A percentile compares a stretch with the other conserved stretches of the same genome.
phyloP scores from a whole-genome alignment of 257 asterid species.

The Capsicum pubescens region DNA sequence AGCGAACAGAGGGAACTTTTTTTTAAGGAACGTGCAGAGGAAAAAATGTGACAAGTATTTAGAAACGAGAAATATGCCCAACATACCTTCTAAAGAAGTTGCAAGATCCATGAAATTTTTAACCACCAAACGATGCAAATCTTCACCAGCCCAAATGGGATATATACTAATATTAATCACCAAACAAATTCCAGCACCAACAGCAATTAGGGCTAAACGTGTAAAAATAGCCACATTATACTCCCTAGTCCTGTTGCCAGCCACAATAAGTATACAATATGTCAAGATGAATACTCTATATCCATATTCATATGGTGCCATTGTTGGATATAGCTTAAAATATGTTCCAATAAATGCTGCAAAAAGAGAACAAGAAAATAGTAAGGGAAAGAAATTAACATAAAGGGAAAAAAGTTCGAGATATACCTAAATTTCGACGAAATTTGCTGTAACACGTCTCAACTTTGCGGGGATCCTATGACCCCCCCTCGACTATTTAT shows the following conservation, averaged over 20 bases:
- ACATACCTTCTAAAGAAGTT: slow-evolving; percentile 50
- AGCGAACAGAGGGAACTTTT: too few species aligned
- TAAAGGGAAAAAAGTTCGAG: background rate
- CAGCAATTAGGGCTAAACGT: slow-evolving; percentile 49
- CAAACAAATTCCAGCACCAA: slow-evolving; percentile 53
- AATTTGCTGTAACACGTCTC: too few species aligned
- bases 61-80: too few species aligned
- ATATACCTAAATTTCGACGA: too few species aligned
- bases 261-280: slow-evolving; percentile 54
- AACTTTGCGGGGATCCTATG: too few species aligned
- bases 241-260: slow-evolving; percentile 46
- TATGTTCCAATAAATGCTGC: slow-evolving; percentile 48
- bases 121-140: slow-evolving; percentile 46
- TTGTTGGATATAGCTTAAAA: slow-evolving; percentile 49
- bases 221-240: slow-evolving; percentile 39
- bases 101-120: slow-evolving; percentile 58
- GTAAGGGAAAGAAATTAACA: too few species aligned
- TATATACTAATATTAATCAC: slow-evolving; percentile 44
- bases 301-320: slow-evolving; percentile 60
- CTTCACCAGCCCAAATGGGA: slow-evolving; percentile 67
- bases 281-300: slow-evolving; percentile 56
- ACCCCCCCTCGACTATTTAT: too few species aligned
- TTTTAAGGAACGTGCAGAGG: too few species aligned
- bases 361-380: background rate
- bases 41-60: too few species aligned